A percentile compares a stretch with the other conserved stretches of the same genome.
These are phyloP conservation scores for Hyphopichia homilentoma DNA, from an alignment of 805 yeast genomes.

Conservation along the genomic window DNA sequence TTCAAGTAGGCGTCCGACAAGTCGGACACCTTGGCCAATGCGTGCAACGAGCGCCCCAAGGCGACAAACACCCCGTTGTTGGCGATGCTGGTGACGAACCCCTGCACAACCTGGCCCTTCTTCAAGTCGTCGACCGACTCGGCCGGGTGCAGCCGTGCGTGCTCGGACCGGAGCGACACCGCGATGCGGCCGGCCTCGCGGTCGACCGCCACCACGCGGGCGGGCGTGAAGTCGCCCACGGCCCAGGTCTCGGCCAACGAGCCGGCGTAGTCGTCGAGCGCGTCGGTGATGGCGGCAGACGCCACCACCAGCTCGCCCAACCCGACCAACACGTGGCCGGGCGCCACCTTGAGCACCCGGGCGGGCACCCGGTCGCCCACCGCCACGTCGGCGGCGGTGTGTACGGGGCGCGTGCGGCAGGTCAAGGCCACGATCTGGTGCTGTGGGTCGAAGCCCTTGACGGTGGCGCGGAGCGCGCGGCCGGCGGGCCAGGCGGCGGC, in stretches of 20 bases:
- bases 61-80: constrained; percentile 77
- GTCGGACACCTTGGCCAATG: constrained; percentile 77
- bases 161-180: constrained; percentile 54
- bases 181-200: constrained; percentile 48
- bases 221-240: constrained; percentile 53
- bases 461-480: constrained; percentile 57
- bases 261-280: constrained; percentile 62
- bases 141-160: constrained; percentile 51
- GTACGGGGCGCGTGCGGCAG: constrained; percentile 43
- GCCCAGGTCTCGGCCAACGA: constrained; percentile 47
- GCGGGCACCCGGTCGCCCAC: constrained; percentile 60
- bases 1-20: constrained; percentile 76
- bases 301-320: constrained; percentile 62
- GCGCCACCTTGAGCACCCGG: constrained; percentile 55
- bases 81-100: constrained; percentile 72
- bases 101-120: constrained; percentile 73
- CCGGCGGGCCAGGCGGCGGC: constrained; percentile 69
- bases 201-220: constrained; percentile 51
- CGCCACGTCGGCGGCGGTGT: constrained; percentile 45
- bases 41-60: constrained; percentile 66
- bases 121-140: constrained; percentile 49
- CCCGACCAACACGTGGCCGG: constrained; percentile 61
- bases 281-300: constrained; percentile 70
- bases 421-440: constrained; percentile 48
- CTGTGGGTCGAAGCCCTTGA: constrained; percentile 50